A percentile compares a stretch with the other conserved stretches of the same genome.
Conservation (phyloP, 2,329 filamentous ascomycete species). For the Penicillium sp. region DNA sequence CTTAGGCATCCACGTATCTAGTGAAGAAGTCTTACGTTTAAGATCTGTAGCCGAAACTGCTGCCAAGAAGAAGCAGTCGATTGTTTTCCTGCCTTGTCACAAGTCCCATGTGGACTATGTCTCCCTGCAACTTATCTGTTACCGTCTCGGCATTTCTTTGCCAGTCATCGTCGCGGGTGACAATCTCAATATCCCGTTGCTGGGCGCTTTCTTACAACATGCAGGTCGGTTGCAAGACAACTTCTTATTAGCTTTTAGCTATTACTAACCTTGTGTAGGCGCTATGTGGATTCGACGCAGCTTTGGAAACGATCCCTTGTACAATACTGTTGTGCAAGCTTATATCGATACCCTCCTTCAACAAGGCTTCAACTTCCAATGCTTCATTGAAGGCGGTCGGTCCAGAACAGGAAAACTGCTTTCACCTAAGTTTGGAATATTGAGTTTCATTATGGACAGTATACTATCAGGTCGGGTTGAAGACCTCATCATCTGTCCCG, state of each 20-base stretch:
- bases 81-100: constrained; percentile 93
- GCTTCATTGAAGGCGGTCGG: constrained; percentile 93
- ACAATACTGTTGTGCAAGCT: constrained; percentile 87
- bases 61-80: constrained; percentile 83
- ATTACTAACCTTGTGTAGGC: constrained; percentile 44
- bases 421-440: constrained; percentile 91
- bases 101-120: constrained; percentile 96
- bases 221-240: constrained; percentile 56
- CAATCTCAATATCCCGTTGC: constrained; percentile 89
- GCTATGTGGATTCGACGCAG: constrained; percentile 94
- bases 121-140: constrained; percentile 91
- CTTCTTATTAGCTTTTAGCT: background rate
- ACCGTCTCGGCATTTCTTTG: constrained; percentile 81
- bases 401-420: constrained; percentile 92
- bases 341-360: constrained; percentile 93
- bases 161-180: constrained; percentile 94
- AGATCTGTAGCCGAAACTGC: constrained; percentile 80
- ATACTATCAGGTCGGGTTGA: constrained; percentile 82
- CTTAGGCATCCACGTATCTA: constrained; percentile 81
- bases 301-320: constrained; percentile 89
- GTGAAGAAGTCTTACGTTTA: constrained; percentile 83
- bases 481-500: constrained; percentile 90
- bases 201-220: constrained; percentile 88
- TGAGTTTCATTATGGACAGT: constrained; percentile 88
- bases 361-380: constrained; percentile 91